Conservation (phyloP, 225 moss, liverwort and hornwort species). For the Marchantia paleacea region DNA sequence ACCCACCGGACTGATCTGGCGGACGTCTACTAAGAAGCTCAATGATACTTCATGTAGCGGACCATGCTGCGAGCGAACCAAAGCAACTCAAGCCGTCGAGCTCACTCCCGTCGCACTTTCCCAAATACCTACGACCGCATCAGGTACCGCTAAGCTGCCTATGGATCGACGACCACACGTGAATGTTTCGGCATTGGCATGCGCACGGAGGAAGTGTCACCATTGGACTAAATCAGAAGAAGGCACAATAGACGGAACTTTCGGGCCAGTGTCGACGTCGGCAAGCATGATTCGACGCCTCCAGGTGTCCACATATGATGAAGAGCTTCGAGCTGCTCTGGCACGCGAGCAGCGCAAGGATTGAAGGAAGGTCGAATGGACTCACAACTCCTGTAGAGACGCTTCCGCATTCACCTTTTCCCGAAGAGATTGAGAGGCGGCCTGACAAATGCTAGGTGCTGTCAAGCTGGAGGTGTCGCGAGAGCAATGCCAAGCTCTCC, state of each 20-base stretch:
- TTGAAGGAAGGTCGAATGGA: neutral
- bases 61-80: neutral
- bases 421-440: neutral
- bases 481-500: neutral
- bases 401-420: neutral
- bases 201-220: neutral
- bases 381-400: neutral
- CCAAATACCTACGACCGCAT: neutral
- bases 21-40: neutral
- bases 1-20: neutral
- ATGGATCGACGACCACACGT: neutral
- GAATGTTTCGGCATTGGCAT: neutral
- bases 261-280: neutral
- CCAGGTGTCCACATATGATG: neutral
- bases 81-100: no score
- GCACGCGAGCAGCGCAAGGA: neutral
- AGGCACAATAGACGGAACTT: neutral
- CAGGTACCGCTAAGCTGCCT: neutral
- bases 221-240: neutral
- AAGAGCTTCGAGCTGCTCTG: neutral
- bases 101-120: no score
- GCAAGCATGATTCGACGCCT: neutral
- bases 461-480: neutral
- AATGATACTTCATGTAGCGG: neutral
- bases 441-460: neutral